Conservation (phyloP, 192 early-diverging fungal genomes). For the Backusella liffmaniae region DNA sequence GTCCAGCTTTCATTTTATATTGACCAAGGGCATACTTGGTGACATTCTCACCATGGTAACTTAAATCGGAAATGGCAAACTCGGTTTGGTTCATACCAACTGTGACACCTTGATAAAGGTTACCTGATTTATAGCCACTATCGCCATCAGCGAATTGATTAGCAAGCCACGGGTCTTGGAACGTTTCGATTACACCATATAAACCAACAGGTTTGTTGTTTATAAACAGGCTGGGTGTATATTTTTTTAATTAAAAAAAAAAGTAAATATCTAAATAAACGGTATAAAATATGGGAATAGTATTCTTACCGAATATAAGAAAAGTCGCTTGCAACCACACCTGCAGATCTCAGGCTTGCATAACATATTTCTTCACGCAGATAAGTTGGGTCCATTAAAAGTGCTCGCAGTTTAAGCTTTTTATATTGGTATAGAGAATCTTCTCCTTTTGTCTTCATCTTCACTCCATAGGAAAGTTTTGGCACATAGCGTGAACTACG, state of each 20-base stretch:
- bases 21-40: background rate
- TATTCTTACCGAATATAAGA: slow-evolving; percentile 21
- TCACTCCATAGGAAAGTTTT: slow-evolving; percentile 9
- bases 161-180: slow-evolving; percentile 38
- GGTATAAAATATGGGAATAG: background rate
- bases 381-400: slow-evolving; percentile 1
- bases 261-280: background rate
- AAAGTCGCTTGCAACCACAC: slow-evolving; percentile 2
- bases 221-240: slow-evolving; percentile 9
- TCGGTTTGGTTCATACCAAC: background rate
- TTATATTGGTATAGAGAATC: slow-evolving; percentile 4
- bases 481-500: slow-evolving; percentile 16
- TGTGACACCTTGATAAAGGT: slow-evolving; percentile 2
- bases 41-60: background rate
- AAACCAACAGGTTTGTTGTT: slow-evolving; percentile 10
- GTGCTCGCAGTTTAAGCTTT: slow-evolving; percentile 8
- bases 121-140: slow-evolving; percentile 20
- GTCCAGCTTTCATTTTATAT: slow-evolving; percentile 6
- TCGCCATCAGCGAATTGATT: slow-evolving; percentile 26
- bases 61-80: background rate
- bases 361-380: slow-evolving; percentile 9
- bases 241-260: background rate
- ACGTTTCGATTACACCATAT: slow-evolving; percentile 28
- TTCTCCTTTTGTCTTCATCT: background rate
- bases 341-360: background rate